phyloP scores from a whole-genome alignment of 768 basidiomycete species.

The Mycena venus region DNA sequence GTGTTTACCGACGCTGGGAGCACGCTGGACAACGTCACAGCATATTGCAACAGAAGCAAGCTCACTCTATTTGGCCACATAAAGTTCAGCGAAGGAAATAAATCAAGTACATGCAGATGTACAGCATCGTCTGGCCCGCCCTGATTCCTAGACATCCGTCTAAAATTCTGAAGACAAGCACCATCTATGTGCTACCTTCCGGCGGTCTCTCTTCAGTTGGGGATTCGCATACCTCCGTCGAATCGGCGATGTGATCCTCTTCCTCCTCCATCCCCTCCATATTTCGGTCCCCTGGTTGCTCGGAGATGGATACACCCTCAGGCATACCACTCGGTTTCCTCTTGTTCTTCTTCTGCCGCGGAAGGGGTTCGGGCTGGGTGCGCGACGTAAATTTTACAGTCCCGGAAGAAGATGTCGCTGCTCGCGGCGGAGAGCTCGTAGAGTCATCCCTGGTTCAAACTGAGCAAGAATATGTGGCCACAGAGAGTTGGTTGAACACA shows the following conservation, averaged over 20 bases:
- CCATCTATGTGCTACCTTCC: neutral
- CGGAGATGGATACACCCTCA: neutral
- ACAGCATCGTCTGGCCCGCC: too few species aligned
- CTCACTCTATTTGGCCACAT: too few species aligned
- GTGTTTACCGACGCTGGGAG: too few species aligned
- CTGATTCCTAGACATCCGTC: too few species aligned
- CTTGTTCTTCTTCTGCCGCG: neutral
- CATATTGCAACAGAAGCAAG: too few species aligned
- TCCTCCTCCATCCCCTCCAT: neutral
- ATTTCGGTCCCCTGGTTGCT: neutral
- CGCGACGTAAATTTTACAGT: neutral
- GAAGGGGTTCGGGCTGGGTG: constrained; percentile 4
- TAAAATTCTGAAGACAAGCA: too few species aligned
- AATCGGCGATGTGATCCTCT: neutral
- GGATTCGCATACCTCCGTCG: neutral
- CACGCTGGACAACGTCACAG: too few species aligned
- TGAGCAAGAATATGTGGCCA: neutral
- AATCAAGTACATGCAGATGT: too few species aligned
- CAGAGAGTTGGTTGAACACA: neutral
- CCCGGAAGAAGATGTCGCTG: neutral
- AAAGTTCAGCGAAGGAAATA: too few species aligned
- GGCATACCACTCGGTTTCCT: constrained; percentile 20
- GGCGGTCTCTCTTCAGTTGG: neutral
- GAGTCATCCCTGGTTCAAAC: neutral
- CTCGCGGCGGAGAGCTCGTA: neutral